Percentiles rank a stretch among this genome's conserved stretches.
phyloP scores from a whole-genome alignment of 306 rosid species.

The Malus fusca region DNA sequence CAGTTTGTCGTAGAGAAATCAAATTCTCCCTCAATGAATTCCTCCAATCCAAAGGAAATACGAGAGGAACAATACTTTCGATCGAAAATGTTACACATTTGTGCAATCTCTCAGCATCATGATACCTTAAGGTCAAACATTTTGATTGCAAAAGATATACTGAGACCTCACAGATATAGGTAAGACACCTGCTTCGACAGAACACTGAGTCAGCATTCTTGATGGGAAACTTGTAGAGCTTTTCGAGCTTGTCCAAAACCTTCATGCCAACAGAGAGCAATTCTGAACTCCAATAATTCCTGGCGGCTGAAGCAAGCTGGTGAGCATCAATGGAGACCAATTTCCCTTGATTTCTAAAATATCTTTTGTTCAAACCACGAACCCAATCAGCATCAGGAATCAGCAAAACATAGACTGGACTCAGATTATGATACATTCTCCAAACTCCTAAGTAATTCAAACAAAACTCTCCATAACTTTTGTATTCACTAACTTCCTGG shows the following conservation, averaged over 20 bases:
- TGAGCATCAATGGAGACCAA: slow-evolving; percentile 28
- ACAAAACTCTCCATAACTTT: slow-evolving; percentile 33
- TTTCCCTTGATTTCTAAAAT: slow-evolving; percentile 28
- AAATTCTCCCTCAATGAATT: slow-evolving; percentile 22
- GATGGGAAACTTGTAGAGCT: slow-evolving; percentile 20
- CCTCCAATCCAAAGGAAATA: slow-evolving; percentile 41
- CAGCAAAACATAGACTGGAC: slow-evolving; percentile 32
- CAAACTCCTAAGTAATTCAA: slow-evolving; percentile 51
- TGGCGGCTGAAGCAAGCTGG: slow-evolving; percentile 30
- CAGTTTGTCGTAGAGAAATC: slow-evolving; percentile 36
- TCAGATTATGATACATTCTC: slow-evolving; percentile 14
- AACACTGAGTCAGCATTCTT: slow-evolving; percentile 7
- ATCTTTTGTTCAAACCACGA: slow-evolving; percentile 17
- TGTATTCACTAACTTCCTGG: slow-evolving; percentile 19
- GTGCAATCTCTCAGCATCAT: slow-evolving; percentile 8
- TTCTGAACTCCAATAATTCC: slow-evolving; percentile 49
- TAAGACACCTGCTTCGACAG: slow-evolving; percentile 26
- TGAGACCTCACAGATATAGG: slow-evolving; percentile 38
- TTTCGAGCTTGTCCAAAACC: slow-evolving; percentile 43
- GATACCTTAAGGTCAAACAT: slow-evolving; percentile 4
- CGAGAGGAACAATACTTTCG: slow-evolving; percentile 1
- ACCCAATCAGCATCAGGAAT: slow-evolving; percentile 59
- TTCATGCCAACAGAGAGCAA: slow-evolving; percentile 35
- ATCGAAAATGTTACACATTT: slow-evolving; percentile 16
- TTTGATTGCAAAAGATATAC: slow-evolving; percentile 36